A percentile compares a stretch with the other conserved stretches of the same genome.
Evolutionary conservation across 768 basidiomycete species (phyloP).

Genomic region (Postia placenta): DNA sequence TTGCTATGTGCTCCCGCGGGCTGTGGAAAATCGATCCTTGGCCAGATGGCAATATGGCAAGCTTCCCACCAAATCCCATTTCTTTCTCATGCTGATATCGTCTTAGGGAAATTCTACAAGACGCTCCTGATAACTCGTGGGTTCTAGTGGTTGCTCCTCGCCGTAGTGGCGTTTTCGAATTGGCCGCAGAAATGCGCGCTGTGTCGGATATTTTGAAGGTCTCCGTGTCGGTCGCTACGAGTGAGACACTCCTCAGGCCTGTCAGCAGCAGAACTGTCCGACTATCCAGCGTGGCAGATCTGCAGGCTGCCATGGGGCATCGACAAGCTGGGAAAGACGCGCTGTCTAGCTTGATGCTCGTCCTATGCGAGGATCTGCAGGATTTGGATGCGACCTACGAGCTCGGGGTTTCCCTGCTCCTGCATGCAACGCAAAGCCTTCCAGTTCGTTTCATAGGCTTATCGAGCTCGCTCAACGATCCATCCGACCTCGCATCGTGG

Average conservation of each 20-base stretch:
- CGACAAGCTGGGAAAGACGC: constrained; percentile 18
- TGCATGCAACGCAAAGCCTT: constrained; percentile 53
- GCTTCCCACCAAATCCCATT: constrained; percentile 19
- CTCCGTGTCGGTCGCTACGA: constrained; percentile 28
- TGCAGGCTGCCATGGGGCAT: constrained; percentile 39
- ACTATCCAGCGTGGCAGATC: constrained; percentile 47
- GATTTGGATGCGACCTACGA: constrained; percentile 80
- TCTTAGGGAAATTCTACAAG: constrained; percentile 49
- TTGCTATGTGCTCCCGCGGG: constrained; percentile 76
- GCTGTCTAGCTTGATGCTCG: constrained; percentile 46
- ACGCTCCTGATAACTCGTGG: constrained; percentile 40
- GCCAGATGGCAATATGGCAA: constrained; percentile 62
- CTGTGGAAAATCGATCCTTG: constrained; percentile 75
- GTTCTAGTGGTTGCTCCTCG: constrained; percentile 61
- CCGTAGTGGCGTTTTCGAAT: constrained; percentile 48
- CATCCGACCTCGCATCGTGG: constrained; percentile 79
- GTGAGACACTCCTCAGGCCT: constrained; percentile 26
- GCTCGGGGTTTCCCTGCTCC: constrained; percentile 67
- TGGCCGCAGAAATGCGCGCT: constrained; percentile 44
- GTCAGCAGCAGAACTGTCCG: constrained; percentile 42
- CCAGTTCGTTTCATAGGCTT: constrained; percentile 74
- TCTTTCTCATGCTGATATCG: constrained; percentile 13
- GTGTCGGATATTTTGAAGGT: constrained; percentile 35
- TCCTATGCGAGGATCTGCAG: constrained; percentile 83
- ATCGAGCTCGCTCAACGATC: constrained; percentile 73